Evolutionary conservation across 1,284 basidiomycete species (phyloP), one percentile per base, ranked within the genome.

Genomic region (Apiotrichum domesticum): DNA sequence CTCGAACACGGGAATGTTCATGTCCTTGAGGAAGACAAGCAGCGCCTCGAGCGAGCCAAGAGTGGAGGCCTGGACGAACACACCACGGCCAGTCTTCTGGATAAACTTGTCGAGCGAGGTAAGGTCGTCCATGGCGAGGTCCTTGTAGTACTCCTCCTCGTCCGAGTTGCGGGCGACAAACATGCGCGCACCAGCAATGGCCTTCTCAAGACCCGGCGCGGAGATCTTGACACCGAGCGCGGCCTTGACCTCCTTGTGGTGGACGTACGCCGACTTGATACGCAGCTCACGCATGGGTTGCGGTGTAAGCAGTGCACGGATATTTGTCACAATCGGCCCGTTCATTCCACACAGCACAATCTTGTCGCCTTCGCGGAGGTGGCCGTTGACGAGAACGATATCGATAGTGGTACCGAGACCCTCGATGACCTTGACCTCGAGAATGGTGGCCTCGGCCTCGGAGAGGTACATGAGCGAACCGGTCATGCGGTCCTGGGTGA

Each of bases 401-500:
- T 98, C 96, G 68, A 98, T 94, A 1, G 96, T 98, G 42, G 95
- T 98, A 48, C 96, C 96, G 52, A 98, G 81, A 73, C 96, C 96
- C 78, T 99, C 96, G 68, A 98, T 87, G 63, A 98, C 90, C 82
- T 99, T 99, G 75, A 98, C 96, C 77, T 98, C 96, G 55, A 99
- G 84, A 29, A 99, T 93, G n/a, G 96, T 99, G 76, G 94, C 98
- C 79, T 98, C 94, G 55, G 98, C 82, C 76, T 98, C 94, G 35
- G 93, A 92, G 57, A 98, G 84, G 79, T 98, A 99, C 96, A 98
- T 99, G 64, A 99, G 82, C 51, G 87, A 84, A 73, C 95, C 90
- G 73, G 88, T 94, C 95, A 99, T 98, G 60, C 96, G 85, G 77
- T 95, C 90, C 76, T 99, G 96, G 7, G 96, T 98, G 56, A 99